Base-by-base conservation (phyloP, 1,284 basidiomycete genomes). In the Hortiboletus rubellus region DNA sequence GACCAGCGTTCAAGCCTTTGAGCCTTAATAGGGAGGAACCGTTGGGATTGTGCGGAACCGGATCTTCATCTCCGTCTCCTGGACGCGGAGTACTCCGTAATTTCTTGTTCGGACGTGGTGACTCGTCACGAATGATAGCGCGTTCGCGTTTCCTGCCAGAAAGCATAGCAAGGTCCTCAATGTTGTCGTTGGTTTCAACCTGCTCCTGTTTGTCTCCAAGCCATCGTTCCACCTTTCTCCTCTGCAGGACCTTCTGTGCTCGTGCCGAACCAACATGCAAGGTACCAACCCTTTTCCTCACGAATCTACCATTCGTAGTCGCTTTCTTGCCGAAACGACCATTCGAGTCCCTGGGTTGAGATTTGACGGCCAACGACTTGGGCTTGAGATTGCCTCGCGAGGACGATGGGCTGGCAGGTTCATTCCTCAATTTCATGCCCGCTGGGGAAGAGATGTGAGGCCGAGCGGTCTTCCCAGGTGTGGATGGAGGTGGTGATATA, bases 261-360 rank as follows among this genome's bases (percentile, higher is more conserved):
- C 79, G 76, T 30, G 77, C 55, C 60, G 72, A 55, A 62, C 67
- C 55, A 62, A 57, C 58, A 45, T 60, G 65, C 18, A 63, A 58
- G 50, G 63, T 55, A 52, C 66, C 58, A 52, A 73, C 60, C 55
- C 74, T 74, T 65, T 73, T 77, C 62, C 79, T 72, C 66, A 75
- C 64, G 60, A 70, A 74, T 66, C 75, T 69, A 61, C 84, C 84
- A 57, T 87, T 85, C 10, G 76, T 78, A 22, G 75, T 74, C 30
- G 70, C 68, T 64, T 81, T 82, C 72, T 79, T 81, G 41, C 79
- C 80, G 52, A 82, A 82, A 18, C 79, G 72, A 44, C 80, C 80
- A 58, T 81, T 80, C 36, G 70, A 68, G 58, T 79, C 79, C 45
- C 80, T 76, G 8, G 80, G 80, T 60, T 82, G 81, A n/a, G 66